These are phyloP conservation scores for Leccinellum rugosiceps DNA, from an alignment of 768 basidiomycete species.

Conservation along the genomic window DNA sequence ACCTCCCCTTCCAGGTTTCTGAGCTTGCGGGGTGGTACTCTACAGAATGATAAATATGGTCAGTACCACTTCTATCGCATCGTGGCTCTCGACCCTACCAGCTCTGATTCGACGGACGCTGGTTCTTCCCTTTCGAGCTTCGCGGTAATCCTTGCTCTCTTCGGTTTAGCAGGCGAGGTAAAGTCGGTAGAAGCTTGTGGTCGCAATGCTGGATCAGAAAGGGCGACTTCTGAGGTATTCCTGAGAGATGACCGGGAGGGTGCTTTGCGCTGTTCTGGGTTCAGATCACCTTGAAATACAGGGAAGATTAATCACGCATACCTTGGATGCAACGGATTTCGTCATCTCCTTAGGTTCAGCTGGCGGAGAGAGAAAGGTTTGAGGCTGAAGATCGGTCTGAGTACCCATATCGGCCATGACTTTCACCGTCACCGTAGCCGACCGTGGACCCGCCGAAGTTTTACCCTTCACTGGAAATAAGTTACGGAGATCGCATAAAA, in stretches of 20 bases:
- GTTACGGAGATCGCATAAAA: constrained; percentile 39
- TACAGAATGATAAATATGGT: constrained; percentile 1
- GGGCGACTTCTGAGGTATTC: constrained; percentile 15
- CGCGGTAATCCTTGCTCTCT: constrained; percentile 28
- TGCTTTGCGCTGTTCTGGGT: constrained; percentile 28
- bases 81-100: constrained; percentile 16
- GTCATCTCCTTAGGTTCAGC: constrained; percentile 20
- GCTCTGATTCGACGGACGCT: constrained; percentile 3
- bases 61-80: background rate
- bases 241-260: constrained; percentile 16
- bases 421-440: constrained; percentile 6
- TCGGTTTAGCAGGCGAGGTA: constrained; percentile 26
- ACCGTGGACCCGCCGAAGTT: background rate
- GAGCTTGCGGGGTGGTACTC: constrained; percentile 9
- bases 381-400: constrained; percentile 28
- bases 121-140: constrained; percentile 28
- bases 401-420: constrained; percentile 21
- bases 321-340: constrained; percentile 23
- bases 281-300: constrained; percentile 1
- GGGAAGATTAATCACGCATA: background rate
- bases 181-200: constrained; percentile 15
- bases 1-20: constrained; percentile 13
- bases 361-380: constrained; percentile 1
- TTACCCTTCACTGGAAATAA: constrained; percentile 14
- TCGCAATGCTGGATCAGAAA: constrained; percentile 10